phyloP scores from a whole-genome alignment of 2,329 filamentous ascomycete genomes.

The Epichloe baconii region DNA sequence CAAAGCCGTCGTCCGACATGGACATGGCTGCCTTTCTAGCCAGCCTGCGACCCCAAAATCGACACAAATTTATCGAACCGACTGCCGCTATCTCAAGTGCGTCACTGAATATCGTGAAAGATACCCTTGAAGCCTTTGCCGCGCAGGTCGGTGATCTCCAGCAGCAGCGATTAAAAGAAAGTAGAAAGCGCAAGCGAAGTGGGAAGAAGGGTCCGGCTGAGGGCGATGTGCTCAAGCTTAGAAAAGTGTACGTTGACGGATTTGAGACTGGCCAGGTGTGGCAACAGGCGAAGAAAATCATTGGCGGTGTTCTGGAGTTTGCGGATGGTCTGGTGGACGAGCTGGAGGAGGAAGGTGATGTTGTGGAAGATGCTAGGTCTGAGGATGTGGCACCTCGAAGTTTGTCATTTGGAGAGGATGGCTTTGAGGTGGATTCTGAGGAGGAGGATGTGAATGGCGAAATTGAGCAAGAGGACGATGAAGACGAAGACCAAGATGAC shows the following conservation, averaged over 20 bases:
- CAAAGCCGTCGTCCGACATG: constrained; percentile 19
- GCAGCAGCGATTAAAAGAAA: constrained; percentile 51
- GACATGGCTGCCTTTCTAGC: constrained; percentile 40
- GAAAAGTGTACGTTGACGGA: constrained; percentile 73
- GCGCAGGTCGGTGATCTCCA: constrained; percentile 62
- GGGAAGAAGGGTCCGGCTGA: constrained; percentile 27
- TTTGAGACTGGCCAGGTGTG: constrained; percentile 85
- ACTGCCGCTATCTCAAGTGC: constrained; percentile 50
- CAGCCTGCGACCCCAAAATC: constrained; percentile 43
- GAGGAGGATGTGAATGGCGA: constrained; percentile 18
- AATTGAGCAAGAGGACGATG: constrained; percentile 1
- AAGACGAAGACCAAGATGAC: constrained; percentile 12
- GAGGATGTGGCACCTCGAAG: constrained; percentile 18
- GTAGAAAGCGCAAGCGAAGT: constrained; percentile 65
- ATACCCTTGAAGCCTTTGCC: constrained; percentile 67
- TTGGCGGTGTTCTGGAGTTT: constrained; percentile 42
- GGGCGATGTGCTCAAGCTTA: constrained; percentile 54
- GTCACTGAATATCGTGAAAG: constrained; percentile 64
- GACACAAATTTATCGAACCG: constrained; percentile 69
- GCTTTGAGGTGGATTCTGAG: constrained; percentile 18
- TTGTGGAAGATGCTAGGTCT: constrained; percentile 14
- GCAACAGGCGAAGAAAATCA: constrained; percentile 80
- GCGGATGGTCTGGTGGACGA: constrained; percentile 34
- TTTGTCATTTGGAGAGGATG: constrained; percentile 16
- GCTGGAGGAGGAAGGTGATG: constrained; percentile 38